Percentiles rank a stretch among this genome's conserved stretches.
Evolutionary conservation across 2,329 filamentous ascomycete genomes (phyloP).

Genomic region (Juglanconis juglandina): DNA sequence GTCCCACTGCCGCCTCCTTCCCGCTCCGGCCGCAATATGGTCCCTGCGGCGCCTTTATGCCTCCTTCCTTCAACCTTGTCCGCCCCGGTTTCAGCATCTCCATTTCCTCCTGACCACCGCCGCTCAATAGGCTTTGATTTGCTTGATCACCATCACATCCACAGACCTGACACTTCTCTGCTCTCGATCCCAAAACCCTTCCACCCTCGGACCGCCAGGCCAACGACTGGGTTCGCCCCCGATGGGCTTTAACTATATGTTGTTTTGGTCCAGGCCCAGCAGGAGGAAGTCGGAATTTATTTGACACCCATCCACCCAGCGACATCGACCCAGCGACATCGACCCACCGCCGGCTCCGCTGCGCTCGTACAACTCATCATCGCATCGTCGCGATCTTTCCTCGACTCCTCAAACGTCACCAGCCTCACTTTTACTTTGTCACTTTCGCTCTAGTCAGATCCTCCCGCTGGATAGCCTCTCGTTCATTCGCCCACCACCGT

Average conservation of each 20-base stretch:
- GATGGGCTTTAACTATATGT: constrained; percentile 10
- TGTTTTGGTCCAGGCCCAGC: constrained; percentile 14
- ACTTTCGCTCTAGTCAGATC: neutral
- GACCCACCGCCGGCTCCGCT: constrained; percentile 10
- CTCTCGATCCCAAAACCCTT: neutral
- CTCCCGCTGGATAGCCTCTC: constrained; percentile 6
- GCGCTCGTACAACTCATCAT: constrained; percentile 9
- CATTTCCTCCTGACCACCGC: constrained; percentile 12
- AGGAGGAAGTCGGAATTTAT: constrained; percentile 8
- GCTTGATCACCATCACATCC: constrained; percentile 5
- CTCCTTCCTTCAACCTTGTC: constrained; percentile 5
- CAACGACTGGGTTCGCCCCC: constrained; percentile 11
- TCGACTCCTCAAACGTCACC: neutral
- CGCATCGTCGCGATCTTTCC: neutral
- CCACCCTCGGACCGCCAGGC: neutral
- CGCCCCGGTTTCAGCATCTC: constrained; percentile 15
- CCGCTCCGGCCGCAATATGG: neutral
- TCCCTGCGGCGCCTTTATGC: neutral
- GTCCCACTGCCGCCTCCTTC: constrained; percentile 5
- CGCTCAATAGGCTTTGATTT: constrained; percentile 9
- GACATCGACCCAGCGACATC: constrained; percentile 5
- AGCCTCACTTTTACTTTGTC: constrained; percentile 8
- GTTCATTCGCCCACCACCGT: constrained; percentile 2
- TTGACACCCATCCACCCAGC: neutral
- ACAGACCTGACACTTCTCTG: neutral